These are phyloP conservation scores for Hemileccinum impolitum DNA, from an alignment of 768 basidiomycete genomes.

Conservation along the genomic window DNA sequence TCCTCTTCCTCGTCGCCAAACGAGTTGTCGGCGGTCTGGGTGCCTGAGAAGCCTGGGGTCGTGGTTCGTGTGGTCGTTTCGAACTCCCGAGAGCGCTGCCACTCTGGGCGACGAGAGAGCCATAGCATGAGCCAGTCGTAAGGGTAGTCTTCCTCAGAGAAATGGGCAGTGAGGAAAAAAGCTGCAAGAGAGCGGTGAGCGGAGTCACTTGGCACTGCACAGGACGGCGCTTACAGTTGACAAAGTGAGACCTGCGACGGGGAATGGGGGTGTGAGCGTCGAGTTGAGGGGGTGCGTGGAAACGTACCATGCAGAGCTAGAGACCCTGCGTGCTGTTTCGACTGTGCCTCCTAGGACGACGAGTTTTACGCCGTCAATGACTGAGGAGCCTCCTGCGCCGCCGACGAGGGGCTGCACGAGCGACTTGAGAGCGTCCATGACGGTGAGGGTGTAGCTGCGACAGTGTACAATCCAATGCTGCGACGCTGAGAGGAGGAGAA, in stretches of 20 bases:
- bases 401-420: conserved; percentile 78
- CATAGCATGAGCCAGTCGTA: conserved; percentile 92
- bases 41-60: conserved; percentile 52
- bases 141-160: conserved; percentile 86
- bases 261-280: conserved; percentile 11
- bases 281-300: neutral
- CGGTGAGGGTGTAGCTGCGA: conserved; percentile 17
- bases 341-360: conserved; percentile 87
- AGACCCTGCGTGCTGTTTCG: conserved; percentile 78
- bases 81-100: conserved; percentile 87
- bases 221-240: conserved; percentile 63
- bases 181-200: conserved; percentile 37
- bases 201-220: neutral
- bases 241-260: conserved; percentile 67
- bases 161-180: conserved; percentile 87
- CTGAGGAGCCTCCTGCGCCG: conserved; percentile 68
- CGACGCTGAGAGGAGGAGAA: conserved; percentile 18
- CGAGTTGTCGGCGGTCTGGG: conserved; percentile 48
- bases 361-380: conserved; percentile 87
- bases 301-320: conserved; percentile 75
- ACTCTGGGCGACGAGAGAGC: conserved; percentile 82
- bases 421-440: conserved; percentile 79
- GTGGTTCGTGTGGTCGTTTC: conserved; percentile 80
- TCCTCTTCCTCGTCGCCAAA: conserved; percentile 48
- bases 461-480: conserved; percentile 39